phyloP scores from a whole-genome alignment of 768 basidiomycete genomes.

The Naganishia vishniacii region DNA sequence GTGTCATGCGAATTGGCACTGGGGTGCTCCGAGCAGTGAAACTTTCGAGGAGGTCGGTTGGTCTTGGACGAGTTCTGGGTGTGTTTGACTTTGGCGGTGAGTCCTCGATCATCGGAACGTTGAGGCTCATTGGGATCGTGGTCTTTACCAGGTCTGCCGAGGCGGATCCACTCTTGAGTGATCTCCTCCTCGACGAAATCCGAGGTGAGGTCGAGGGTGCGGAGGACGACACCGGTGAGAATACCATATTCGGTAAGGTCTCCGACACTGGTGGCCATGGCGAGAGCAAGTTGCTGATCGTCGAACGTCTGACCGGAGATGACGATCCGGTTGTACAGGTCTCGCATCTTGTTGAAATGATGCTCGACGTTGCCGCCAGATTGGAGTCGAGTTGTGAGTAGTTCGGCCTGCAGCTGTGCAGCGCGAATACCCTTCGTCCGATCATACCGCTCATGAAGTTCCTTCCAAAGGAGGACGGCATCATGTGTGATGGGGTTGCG shows the following conservation, averaged over 20 bases:
- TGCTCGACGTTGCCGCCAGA: not conserved
- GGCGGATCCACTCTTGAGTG: not conserved
- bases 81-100: not conserved
- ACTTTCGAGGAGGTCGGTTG: not conserved
- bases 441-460: slow-evolving; percentile 3
- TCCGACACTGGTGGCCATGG: not conserved
- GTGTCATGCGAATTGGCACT: not conserved
- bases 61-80: not conserved
- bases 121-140: not conserved
- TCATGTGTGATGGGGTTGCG: not conserved
- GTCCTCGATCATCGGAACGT: not conserved
- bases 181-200: not conserved
- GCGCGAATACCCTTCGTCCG: not conserved
- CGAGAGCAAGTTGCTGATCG: not conserved
- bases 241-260: not conserved
- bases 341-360: not conserved
- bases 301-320: not conserved
- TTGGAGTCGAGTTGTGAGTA: not conserved
- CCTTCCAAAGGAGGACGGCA: not conserved
- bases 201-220: not conserved
- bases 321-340: not conserved
- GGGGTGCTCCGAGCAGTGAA: not conserved
- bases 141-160: not conserved
- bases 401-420: not conserved
- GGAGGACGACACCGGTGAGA: not conserved